These are phyloP conservation scores for Stagonosporopsis cucurbitacearum DNA, from an alignment of 2,329 filamentous ascomycete genomes.

Conservation along the genomic window DNA sequence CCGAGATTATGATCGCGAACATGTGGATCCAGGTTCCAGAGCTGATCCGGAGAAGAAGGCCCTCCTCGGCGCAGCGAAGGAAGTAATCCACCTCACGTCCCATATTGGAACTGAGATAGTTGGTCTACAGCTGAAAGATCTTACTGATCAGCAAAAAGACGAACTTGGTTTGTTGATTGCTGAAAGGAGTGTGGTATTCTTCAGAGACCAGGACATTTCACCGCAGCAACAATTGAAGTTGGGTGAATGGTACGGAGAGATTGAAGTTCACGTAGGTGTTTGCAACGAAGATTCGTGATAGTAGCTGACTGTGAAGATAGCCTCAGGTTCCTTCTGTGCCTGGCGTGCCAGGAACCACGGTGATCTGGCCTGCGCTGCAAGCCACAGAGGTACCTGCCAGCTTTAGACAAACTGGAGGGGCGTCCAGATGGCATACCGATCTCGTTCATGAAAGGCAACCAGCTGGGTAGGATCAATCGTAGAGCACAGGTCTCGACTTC, in stretches of 20 bases:
- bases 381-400: conserved; percentile 66
- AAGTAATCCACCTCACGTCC: conserved; percentile 42
- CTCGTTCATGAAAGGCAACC: conserved; percentile 75
- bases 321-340: conserved; percentile 75
- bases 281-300: neutral
- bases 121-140: conserved; percentile 56
- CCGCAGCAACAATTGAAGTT: conserved; percentile 42
- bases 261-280: conserved; percentile 70
- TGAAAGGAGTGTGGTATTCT: conserved; percentile 56
- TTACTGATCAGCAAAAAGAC: conserved; percentile 57
- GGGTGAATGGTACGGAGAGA: conserved; percentile 54
- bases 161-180: conserved; percentile 55
- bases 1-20: conserved; percentile 54
- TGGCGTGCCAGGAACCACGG: conserved; percentile 66
- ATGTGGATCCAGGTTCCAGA: conserved; percentile 52
- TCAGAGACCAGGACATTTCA: conserved; percentile 57
- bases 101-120: conserved; percentile 49
- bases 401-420: conserved; percentile 72
- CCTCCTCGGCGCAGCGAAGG: conserved; percentile 52
- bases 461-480: conserved; percentile 55
- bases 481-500: neutral
- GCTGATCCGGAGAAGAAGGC: conserved; percentile 58
- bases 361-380: conserved; percentile 73
- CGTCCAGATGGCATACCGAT: conserved; percentile 73
- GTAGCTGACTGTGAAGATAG: conserved; percentile 44